Evolutionary conservation across 164 flowering plant species (phyloP), one percentile per base, ranked within the genome.

Genomic region (Dillenia turbinata): DNA sequence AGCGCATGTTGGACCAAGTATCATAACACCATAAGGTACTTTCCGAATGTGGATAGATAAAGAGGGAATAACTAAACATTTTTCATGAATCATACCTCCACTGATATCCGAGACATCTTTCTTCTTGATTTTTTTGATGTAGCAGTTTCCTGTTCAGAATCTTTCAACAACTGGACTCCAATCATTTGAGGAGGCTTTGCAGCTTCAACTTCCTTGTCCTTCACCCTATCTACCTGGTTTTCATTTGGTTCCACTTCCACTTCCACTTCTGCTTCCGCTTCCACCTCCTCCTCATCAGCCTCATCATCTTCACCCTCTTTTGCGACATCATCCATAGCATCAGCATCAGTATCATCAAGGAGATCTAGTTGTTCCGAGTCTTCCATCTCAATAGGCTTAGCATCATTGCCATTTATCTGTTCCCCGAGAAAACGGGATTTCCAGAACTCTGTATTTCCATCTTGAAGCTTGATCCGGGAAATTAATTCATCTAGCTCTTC

Each of bases 371-470:
- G 48, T 56, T 83, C 85, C 60, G 64, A 65, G 47, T 79, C 71
- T 19, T 67, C 81, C 16, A 26, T 59, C 13, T 73, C 77, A 33
- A 63, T 17, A 14, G 69, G 60, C 56, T 78, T 76, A 40, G 57
- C 75, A 47, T 66, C 71, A 61, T 72, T 67, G 61, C 54, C 66
- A 64, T 62, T 74, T 64, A 86, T 54, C 24, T 75, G 92, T 78
- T 94, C 97, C 58, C 96, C 97, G 51, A 94, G 96, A 73, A 89
- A 94, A 9, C 98, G 91, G n/a, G 86, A 87, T 68, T 78, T 94
- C 98, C 98, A 94, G 68, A 87, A 94, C 69, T 94, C 98, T 63
- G 97, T 94, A 69, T 94, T 76, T 55, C 97, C 98, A 68, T 89
- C 97, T 49, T 94, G 64, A 68, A 94, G 71, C 72, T 80, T 81